These are phyloP conservation scores for Uronychia setigera DNA, from an alignment of 73 alveolate genomes.

Conservation along the genomic window DNA sequence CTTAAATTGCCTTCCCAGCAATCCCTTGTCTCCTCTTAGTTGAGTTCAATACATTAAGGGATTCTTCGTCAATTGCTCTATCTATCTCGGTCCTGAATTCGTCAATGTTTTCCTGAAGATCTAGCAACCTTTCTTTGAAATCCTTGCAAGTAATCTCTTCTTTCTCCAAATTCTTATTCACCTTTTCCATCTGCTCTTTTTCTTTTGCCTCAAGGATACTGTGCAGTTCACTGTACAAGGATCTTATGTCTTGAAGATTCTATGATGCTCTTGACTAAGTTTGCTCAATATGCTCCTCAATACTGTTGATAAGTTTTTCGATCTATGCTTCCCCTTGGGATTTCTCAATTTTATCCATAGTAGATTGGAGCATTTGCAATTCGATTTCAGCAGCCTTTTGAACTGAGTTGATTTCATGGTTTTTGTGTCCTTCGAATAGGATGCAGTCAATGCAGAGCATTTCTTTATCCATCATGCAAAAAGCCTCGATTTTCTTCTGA, in stretches of 20 bases:
- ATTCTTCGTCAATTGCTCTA: background rate
- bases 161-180: background rate
- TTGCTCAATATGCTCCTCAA: background rate
- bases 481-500: conserved; percentile 60
- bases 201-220: background rate
- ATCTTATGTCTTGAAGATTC: background rate
- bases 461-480: conserved; percentile 64
- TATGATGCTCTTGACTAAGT: background rate
- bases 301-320: background rate
- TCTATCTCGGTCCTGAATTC: background rate
- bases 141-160: background rate
- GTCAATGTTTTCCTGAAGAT: background rate
- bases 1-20: background rate
- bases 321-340: background rate
- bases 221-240: background rate
- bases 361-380: no score
- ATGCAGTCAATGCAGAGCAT: conserved; percentile 79
- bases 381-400: conserved; percentile 26
- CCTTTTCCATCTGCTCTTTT: background rate
- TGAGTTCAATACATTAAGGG: background rate
- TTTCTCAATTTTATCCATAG: background rate
- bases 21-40: background rate
- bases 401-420: conserved; percentile 55
- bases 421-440: conserved; percentile 72
- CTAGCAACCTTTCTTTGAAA: background rate